A percentile compares a stretch with the other conserved stretches of the same genome.
Conservation (phyloP, 768 basidiomycete species). For the Mycena leptocephala region DNA sequence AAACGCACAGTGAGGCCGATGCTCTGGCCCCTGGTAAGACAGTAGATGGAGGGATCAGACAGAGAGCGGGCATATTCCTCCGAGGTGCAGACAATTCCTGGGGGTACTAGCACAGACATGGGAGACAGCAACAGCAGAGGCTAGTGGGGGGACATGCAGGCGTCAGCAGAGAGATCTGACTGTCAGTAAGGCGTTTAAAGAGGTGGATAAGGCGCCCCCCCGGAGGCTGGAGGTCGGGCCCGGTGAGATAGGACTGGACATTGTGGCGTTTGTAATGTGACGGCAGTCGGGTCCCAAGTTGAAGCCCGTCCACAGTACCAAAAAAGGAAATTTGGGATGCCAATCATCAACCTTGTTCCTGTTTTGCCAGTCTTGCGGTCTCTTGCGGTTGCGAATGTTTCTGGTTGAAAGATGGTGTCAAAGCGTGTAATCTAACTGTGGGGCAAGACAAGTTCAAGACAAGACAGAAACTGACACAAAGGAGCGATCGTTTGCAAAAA, state of each 20-base stretch:
- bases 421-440: not conserved
- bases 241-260: not conserved
- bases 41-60: constrained; percentile 40
- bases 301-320: too few relatives aligned
- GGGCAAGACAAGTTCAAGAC: not conserved
- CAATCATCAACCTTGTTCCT: too few relatives aligned
- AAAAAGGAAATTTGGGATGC: too few relatives aligned
- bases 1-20: constrained; percentile 54
- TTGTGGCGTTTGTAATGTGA: too few relatives aligned
- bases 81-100: constrained; percentile 40
- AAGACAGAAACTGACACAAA: not conserved
- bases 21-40: constrained; percentile 51
- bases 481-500: too few relatives aligned
- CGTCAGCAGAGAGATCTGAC: not conserved
- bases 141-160: constrained; percentile 7
- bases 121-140: not conserved
- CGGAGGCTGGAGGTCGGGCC: constrained; percentile 1
- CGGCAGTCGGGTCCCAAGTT: too few relatives aligned
- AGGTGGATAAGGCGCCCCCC: not conserved
- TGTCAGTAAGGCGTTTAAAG: not conserved
- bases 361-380: too few relatives aligned
- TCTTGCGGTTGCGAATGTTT: not conserved
- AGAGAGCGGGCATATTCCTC: constrained; percentile 37
- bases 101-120: constrained; percentile 8
- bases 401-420: not conserved